Conservation (phyloP, 108 stramenopile species). For the Discostella stelligeroides region DNA sequence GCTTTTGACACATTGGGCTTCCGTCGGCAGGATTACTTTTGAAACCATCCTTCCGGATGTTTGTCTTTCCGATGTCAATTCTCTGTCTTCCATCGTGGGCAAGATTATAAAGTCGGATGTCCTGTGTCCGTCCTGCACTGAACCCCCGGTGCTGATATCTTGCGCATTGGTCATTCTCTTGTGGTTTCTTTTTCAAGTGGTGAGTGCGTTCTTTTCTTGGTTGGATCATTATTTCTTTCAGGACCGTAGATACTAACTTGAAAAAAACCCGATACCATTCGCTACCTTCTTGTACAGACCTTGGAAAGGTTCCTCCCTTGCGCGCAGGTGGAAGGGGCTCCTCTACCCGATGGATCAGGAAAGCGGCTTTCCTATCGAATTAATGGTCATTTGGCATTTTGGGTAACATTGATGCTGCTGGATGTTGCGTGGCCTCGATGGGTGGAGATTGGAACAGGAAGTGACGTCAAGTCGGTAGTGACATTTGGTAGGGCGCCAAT, state of each 20-base stretch:
- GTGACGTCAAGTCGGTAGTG: conserved; percentile 27
- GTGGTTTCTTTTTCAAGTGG: conserved; percentile 89
- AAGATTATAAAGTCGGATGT: conserved; percentile 29
- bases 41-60: conserved; percentile 21
- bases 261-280: no score
- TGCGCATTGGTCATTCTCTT: conserved; percentile 59
- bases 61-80: conserved; percentile 20
- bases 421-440: conserved; percentile 50
- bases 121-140: conserved; percentile 49
- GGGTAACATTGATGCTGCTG: conserved; percentile 77
- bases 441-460: conserved; percentile 33
- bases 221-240: no score
- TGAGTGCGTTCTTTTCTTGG: conserved; percentile 54
- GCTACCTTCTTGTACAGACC: no score
- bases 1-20: conserved; percentile 62
- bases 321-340: conserved; percentile 77
- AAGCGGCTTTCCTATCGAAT: conserved; percentile 81
- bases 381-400: conserved; percentile 95
- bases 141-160: conserved; percentile 18
- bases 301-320: conserved; percentile 78
- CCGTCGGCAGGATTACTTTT: conserved; percentile 60
- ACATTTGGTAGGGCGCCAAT: conserved; percentile 64
- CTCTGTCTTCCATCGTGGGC: conserved; percentile 14
- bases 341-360: conserved; percentile 54
- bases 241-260: no score